Base-by-base conservation (phyloP, 2,329 filamentous ascomycete genomes). In the Penicillium sp. region DNA sequence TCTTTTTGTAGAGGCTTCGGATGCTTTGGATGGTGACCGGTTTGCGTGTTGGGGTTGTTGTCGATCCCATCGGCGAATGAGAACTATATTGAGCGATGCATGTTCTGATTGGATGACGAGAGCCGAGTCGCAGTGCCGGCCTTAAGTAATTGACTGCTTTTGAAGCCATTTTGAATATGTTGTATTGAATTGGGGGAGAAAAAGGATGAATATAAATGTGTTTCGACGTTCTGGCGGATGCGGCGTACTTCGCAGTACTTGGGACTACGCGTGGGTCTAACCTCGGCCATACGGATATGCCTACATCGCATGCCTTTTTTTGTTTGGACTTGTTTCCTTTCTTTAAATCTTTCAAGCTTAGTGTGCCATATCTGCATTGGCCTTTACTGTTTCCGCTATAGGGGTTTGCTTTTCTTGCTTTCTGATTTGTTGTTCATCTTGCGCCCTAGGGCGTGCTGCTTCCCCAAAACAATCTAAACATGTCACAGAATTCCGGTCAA, bases 1-100 rank as follows among this genome's bases (percentile, higher is more conserved):
- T 83, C 74, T 86, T 89, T 61, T 81, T 83, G 74, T 95, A 86
- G 70, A 97, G 82, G 36, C 82, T 81, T 45, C 86, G 87, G 56
- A 99, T 75, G 7, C 88, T 90, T 63, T 86, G 86, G 61, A 97
- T 77, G 5, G 92, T 97, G 58, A 96, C 85, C 68, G 94, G 95
- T 75, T 95, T 96, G 66, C 91, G 84, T 10, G 46, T 40, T 29
- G 1, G 29, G 3, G 79, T 70, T 32, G 2, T 54, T 32, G 16
- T 40, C 5, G 51, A 50, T 29, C 69, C 69, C 62, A 74, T 82
- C 45, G 92, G 92, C 1, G 91, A 93, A 73, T 97, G 91, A 1
- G 93, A 96, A 72, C 89, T 93, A 73, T 82, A 73, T 54, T 81
- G 74, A 55, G 55, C 55, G 32, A 63, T 58, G 55, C 51, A 58